Evolutionary conservation across 75 land plant species (phyloP).

Genomic region (Picea sitchensis): DNA sequence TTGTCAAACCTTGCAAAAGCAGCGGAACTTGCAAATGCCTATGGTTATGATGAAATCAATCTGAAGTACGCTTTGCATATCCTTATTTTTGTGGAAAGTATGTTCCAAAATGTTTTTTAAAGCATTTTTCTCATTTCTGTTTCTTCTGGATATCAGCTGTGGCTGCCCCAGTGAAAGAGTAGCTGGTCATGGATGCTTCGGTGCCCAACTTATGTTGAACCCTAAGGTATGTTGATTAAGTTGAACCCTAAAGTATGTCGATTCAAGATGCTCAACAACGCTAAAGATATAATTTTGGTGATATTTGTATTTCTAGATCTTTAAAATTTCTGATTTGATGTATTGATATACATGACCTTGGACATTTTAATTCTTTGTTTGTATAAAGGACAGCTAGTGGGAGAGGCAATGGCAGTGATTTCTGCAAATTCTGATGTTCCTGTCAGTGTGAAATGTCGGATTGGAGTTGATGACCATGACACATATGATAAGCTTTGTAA

Average conservation of each 20-base stretch:
- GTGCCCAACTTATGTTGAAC: slow-evolving; percentile 84
- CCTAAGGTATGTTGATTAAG: slow-evolving; percentile 64
- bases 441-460: slow-evolving; percentile 95
- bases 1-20: slow-evolving; percentile 81
- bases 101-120: not conserved
- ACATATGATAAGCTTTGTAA: slow-evolving; percentile 95
- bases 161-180: slow-evolving; percentile 98
- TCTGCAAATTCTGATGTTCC: slow-evolving; percentile 75
- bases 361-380: not conserved
- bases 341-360: not conserved
- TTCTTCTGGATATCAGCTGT: slow-evolving; percentile 50
- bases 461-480: slow-evolving; percentile 94
- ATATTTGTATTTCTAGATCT: not conserved
- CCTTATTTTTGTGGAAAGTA: not conserved
- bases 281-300: not conserved
- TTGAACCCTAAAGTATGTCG: slow-evolving; percentile 71
- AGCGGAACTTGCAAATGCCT: slow-evolving; percentile 76
- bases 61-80: slow-evolving; percentile 53
- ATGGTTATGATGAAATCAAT: slow-evolving; percentile 92
- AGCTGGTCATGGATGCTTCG: slow-evolving; percentile 98
- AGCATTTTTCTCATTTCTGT: slow-evolving; percentile 1
- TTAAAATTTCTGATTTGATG: not conserved
- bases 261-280: not conserved
- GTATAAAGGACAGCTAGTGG: slow-evolving; percentile 68
- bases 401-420: slow-evolving; percentile 85